Percentiles rank a stretch among this genome's conserved stretches.
phyloP scores from a whole-genome alignment of 1,284 basidiomycete genomes.

The Leccinum angustisporum region DNA sequence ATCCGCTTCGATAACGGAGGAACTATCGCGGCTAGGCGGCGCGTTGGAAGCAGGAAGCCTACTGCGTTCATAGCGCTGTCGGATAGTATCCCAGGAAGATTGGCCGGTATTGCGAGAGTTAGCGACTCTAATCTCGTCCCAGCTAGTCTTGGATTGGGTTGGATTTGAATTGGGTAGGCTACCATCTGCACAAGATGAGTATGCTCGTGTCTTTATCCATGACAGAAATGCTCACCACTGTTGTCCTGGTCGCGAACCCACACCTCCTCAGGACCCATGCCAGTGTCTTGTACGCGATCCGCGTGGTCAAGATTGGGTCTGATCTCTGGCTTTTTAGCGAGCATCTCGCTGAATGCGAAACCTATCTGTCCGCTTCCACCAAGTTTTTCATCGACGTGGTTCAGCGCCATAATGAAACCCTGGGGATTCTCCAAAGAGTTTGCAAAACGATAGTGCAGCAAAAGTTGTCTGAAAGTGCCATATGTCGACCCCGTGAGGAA shows the following conservation, averaged over 20 bases:
- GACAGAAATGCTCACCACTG: slow-evolving; percentile 12
- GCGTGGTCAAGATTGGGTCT: slow-evolving; percentile 7
- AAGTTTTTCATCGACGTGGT: slow-evolving; percentile 39
- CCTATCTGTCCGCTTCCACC: slow-evolving; percentile 30
- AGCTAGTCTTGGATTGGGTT: slow-evolving; percentile 40
- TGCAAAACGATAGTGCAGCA: slow-evolving; percentile 47
- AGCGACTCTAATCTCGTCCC: slow-evolving; percentile 64
- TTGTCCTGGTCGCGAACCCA: slow-evolving; percentile 22
- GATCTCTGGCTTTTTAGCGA: slow-evolving; percentile 18
- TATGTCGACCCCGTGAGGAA: slow-evolving; percentile 31
- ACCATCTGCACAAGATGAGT: slow-evolving; percentile 7
- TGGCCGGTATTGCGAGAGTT: slow-evolving; percentile 44
- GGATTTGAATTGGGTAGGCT: slow-evolving; percentile 14
- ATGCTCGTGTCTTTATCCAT: neutral
- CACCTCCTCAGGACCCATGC: slow-evolving; percentile 20
- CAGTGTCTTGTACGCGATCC: slow-evolving; percentile 10
- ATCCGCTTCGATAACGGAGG: slow-evolving; percentile 22
- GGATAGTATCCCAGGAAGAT: slow-evolving; percentile 66
- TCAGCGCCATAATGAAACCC: slow-evolving; percentile 40
- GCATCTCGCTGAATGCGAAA: slow-evolving; percentile 21
- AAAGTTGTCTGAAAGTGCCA: slow-evolving; percentile 40
- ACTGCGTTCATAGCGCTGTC: slow-evolving; percentile 54
- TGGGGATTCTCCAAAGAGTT: slow-evolving; percentile 48
- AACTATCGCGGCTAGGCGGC: slow-evolving; percentile 7
- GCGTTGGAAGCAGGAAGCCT: slow-evolving; percentile 28